Evolutionary conservation across 2,329 filamentous ascomycete genomes (phyloP), one percentile per base, ranked within the genome.

Genomic region (Diaporthe citri): DNA sequence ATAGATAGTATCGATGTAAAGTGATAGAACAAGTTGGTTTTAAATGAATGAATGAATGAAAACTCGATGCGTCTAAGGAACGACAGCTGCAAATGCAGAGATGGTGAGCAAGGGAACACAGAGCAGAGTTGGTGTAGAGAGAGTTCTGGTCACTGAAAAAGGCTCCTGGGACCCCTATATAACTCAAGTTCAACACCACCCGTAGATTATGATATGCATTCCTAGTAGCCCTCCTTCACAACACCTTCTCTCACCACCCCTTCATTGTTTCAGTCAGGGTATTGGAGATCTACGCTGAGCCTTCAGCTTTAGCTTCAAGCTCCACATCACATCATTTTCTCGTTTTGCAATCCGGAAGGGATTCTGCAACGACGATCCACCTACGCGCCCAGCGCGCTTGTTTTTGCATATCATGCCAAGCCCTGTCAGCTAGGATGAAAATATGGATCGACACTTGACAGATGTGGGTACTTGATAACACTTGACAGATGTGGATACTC

Each of bases 191-290:
- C 41, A 66, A 48, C 41, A 66, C 43, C 60, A n/a, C 17, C 43
- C 28, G 48, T 48, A 66, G 60, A 66, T 66, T 66, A 66, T 66
- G 60, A 66, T 66, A 48, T 66, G 6, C 60, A 66, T 48, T 8
- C 41, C 10, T 28, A 48, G 36, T n/a, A 48, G 60, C 25, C 41
- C 28, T 48, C 41, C 41, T 66, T 48, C 41, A 36, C 20, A 10
- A 9, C 28, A n/a, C 17, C 41, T 34, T 9, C 25, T 62, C 41
- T 66, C 60, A 66, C 43, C 2, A 66, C 60, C 60, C 56, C 60
- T 66, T n/a, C 41, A 66, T 66, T 66, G 60, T 66, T 66, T 66
- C 60, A 66, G 60, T 12, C 41, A 66, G 60, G 60, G 60, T 34
- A 34, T 48, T 34, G 43, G 41, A 66, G 60, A 34, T 4, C 28